phyloP scores from a whole-genome alignment of 805 yeast species.

The Saccharomycopsis capsularis region DNA sequence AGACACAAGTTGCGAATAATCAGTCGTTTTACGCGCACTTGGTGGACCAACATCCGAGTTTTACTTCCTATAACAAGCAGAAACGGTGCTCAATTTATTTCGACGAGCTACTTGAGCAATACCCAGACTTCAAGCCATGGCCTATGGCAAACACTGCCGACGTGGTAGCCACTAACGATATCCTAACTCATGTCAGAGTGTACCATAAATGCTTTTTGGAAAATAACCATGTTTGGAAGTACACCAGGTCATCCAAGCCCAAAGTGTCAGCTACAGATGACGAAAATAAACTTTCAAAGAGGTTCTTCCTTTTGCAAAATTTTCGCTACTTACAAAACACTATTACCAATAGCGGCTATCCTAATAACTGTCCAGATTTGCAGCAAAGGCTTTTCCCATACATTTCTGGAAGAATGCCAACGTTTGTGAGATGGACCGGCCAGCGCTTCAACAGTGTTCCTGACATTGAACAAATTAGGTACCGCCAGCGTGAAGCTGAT shows the following conservation, averaged over 20 bases:
- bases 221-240: too few relatives aligned
- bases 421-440: slow-evolving; percentile 36
- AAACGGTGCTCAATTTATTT: not conserved
- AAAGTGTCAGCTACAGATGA: not conserved
- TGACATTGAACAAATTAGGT: not conserved
- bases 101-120: not conserved
- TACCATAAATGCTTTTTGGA: slow-evolving; percentile 27
- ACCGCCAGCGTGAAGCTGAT: not conserved
- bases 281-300: not conserved
- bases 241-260: not conserved
- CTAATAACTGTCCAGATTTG: not conserved
- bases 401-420: slow-evolving; percentile 34
- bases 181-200: slow-evolving; percentile 25
- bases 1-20: not conserved
- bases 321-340: slow-evolving; percentile 5
- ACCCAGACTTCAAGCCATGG: not conserved
- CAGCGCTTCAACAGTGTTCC: slow-evolving; percentile 20
- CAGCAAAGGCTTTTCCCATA: slow-evolving; percentile 38
- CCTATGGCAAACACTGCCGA: not conserved
- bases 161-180: slow-evolving; percentile 22
- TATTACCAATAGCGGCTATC: not conserved
- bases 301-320: slow-evolving; percentile 12
- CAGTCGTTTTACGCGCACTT: not conserved
- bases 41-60: not conserved
- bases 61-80: not conserved